phyloP scores from a whole-genome alignment of 129 eudicot genomes.

The Centaurea solstitialis region DNA sequence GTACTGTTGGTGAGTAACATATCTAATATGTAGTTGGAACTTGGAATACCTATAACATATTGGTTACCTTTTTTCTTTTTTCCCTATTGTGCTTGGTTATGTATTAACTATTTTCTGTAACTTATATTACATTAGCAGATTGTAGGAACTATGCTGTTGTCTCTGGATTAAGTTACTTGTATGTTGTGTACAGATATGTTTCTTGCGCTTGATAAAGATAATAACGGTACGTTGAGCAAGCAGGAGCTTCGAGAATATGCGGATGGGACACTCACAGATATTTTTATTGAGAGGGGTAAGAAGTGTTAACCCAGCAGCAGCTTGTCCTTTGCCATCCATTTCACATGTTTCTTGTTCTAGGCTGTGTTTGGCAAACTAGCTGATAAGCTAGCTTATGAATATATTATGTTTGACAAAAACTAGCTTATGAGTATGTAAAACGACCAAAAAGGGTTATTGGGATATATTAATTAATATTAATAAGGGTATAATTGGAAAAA shows the following conservation, averaged over 20 bases:
- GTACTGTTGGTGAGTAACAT: conserved; percentile 72
- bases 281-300: conserved; percentile 94
- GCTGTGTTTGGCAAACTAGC: too few relatives aligned
- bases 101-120: neutral
- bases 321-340: neutral
- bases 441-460: too few relatives aligned
- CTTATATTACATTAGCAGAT: conserved; percentile 14
- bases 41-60: neutral
- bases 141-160: neutral
- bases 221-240: conserved; percentile 83
- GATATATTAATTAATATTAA: too few relatives aligned
- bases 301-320: neutral
- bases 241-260: conserved; percentile 98
- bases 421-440: too few relatives aligned
- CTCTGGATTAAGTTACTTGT: conserved; percentile 16
- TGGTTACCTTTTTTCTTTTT: neutral
- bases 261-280: conserved; percentile 96
- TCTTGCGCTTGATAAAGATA: conserved; percentile 96
- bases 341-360: conserved; percentile 3
- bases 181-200: conserved; percentile 73
- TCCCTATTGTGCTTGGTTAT: neutral
- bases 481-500: too few relatives aligned
- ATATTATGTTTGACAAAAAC: too few relatives aligned
- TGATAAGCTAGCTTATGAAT: too few relatives aligned
- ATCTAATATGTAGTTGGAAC: neutral